Evolutionary conservation across 352 stramenopile species (phyloP).

Genomic region (Phytophthora rubi): DNA sequence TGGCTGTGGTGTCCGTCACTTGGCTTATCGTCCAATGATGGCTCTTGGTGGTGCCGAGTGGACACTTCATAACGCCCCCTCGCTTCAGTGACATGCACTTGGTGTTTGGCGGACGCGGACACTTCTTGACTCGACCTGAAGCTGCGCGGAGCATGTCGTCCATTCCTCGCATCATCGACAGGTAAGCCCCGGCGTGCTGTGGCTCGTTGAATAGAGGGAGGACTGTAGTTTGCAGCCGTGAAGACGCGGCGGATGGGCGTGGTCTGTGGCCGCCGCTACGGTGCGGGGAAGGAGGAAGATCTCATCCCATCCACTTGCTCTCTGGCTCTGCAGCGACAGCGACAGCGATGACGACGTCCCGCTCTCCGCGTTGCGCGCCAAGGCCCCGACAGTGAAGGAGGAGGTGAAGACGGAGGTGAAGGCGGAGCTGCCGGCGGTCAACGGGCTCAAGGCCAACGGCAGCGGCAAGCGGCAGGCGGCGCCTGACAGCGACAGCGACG

Average conservation of each 20-base stretch:
- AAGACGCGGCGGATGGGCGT: neutral
- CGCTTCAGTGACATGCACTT: conserved; percentile 5
- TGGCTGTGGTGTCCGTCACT: neutral
- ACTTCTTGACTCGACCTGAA: conserved; percentile 12
- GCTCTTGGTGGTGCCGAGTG: conserved; percentile 12
- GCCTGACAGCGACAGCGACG: conserved; percentile 66
- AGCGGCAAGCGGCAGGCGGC: conserved; percentile 37
- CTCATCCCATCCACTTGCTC: conserved; percentile 22
- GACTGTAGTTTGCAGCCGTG: neutral
- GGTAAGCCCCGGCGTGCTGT: conserved; percentile 21
- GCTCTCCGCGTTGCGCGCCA: conserved; percentile 64
- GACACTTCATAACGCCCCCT: too few relatives aligned
- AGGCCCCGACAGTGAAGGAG: conserved; percentile 31
- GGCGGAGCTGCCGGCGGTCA: conserved; percentile 1
- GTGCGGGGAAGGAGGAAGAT: conserved; percentile 29
- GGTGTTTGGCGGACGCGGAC: neutral
- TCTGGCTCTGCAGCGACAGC: conserved; percentile 48
- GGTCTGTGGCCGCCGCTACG: conserved; percentile 2
- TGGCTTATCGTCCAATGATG: conserved; percentile 32
- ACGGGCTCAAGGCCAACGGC: conserved; percentile 2
- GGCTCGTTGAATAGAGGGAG: conserved; percentile 9
- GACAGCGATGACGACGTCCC: conserved; percentile 85
- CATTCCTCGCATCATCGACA: conserved; percentile 51
- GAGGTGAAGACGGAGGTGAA: conserved; percentile 27
- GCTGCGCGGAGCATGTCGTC: conserved; percentile 12